These are phyloP conservation scores for Hexamita inflata DNA, from an alignment of 208 protist species.

Conservation along the genomic window DNA sequence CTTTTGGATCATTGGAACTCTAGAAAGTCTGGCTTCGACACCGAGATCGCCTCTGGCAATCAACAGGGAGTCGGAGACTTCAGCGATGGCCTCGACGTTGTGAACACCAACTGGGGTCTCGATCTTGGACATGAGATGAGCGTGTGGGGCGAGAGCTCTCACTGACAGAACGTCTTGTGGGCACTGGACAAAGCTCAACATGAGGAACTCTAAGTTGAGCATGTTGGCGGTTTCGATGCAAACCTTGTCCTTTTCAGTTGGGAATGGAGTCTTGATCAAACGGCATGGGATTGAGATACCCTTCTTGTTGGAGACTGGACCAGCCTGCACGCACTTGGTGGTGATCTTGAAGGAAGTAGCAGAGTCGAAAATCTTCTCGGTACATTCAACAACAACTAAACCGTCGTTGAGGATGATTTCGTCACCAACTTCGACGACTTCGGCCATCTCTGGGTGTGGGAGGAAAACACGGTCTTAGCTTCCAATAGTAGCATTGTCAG, in stretches of 20 bases:
- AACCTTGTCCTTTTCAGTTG: background rate
- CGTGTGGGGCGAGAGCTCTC: background rate
- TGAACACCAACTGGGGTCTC: constrained; percentile 46
- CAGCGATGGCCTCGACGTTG: constrained; percentile 39
- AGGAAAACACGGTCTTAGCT: constrained; percentile 31
- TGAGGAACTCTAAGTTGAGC: background rate
- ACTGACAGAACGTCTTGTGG: background rate
- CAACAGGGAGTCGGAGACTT: constrained; percentile 40
- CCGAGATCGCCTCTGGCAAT: constrained; percentile 49
- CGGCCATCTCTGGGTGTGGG: constrained; percentile 35
- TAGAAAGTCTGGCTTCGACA: background rate
- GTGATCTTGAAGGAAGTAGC: background rate
- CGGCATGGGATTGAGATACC: constrained; percentile 21
- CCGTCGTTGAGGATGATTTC: constrained; percentile 44
- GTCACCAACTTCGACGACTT: constrained; percentile 32
- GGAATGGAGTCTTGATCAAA: background rate
- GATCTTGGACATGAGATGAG: constrained; percentile 50
- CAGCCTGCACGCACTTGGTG: background rate
- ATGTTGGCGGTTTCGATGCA: constrained; percentile 26
- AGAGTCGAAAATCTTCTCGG: background rate
- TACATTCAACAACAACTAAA: constrained; percentile 28
- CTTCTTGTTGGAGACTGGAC: background rate
- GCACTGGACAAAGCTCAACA: constrained; percentile 3
- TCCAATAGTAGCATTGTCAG: background rate
- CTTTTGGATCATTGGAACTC: background rate